Evolutionary conservation across 305 asterid genomes (phyloP), one percentile per base, ranked within the genome.

Genomic region (Fraxinus paxiana): DNA sequence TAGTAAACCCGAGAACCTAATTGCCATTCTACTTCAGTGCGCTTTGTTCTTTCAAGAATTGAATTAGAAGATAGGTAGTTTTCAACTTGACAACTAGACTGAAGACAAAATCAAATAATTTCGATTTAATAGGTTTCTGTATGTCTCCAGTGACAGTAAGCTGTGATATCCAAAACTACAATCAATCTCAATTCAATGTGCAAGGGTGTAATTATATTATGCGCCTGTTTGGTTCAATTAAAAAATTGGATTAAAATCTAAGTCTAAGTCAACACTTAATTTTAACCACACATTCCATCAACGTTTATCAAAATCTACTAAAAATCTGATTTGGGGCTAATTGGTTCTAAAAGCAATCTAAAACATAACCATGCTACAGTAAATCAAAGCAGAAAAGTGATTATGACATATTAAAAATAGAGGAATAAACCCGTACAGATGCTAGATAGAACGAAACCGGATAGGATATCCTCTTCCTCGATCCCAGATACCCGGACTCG

Each of bases 401-500:
- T 6, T 31, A 38, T 24, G 51, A 18, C 41, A 54, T 61, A 77
- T 12, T 20, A 81, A 12, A 41, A 24, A 43, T 43, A 15, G 37
- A 22, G 46, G 70, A 48, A 48, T 67, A 43, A 30, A 33, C 2
- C 93, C 31, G 13, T 90, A 96, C 99, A 93, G 74, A 82, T 18
- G 79, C 97, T 90, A 75, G 88, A 89, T 75, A 94, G 77, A 82
- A 94, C 96, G 82, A 96, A 96, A 26, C 99, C 99, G 7, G 94
- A 80, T 26, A 88, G 6, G 72, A 96, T 90, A 35, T 96, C 99
- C 83, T 96, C 99, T 81, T 96, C 98, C 88, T 96, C 98, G 34
- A 96, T 80, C 79, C 99, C 98, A 71, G 99, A 87, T 75, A 96
- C 38, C 86, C 99, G 86, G 76, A 94, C 98, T 80, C 98, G 95